Base-by-base conservation (phyloP, 2,329 filamentous ascomycete species). In the Ceratocystis huliohia region DNA sequence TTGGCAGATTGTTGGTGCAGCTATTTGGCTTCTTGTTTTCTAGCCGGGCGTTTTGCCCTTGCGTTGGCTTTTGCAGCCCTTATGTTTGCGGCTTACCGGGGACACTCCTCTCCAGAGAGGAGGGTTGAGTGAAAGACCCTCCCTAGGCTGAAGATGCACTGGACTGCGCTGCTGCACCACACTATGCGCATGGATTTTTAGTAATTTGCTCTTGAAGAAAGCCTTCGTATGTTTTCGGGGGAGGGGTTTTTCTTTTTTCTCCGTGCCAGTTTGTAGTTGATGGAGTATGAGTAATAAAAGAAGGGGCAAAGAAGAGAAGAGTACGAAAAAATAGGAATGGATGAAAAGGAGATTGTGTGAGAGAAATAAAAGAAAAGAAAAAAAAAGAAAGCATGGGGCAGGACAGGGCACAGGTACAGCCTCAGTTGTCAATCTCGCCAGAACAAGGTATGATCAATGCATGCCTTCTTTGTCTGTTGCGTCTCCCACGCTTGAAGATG, bases 391-490 rank as follows among this genome's bases (percentile, higher is more conserved):
- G 10, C 37, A 41, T 15, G 37, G 33, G 37, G 37, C 37, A 41
- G 33, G 33, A 30, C 28, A 13, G 37, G 10, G 37, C 37, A 13
- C 13, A 13, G 25, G 44, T 41, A 28, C 37, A 46, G 37, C 61
- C 61, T 22, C 25, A 63, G 61, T 10, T 25, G 22, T 25, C 48
- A 53, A 53, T 53, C 48, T 53, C 48, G 48, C 48, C 48, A 53
- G 48, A 25, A 15, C 22, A 53, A 28, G 48, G 22, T 41, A 41
- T 53, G 22, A 53, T 53, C 48, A 53, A 53, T 53, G 48, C 48
- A 53, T 53, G 20, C 10, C 22, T 13, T 53, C 20, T 53, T 3
- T 22, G 48, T 28, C 48, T 53, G 48, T 20, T n/a, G 17, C 22
- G 10, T 53, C 8, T 53, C 48, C 22, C 48, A 44, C 17, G 30